Conservation (phyloP, 176 grass and related monocot species). For the Chloris gayana region DNA sequence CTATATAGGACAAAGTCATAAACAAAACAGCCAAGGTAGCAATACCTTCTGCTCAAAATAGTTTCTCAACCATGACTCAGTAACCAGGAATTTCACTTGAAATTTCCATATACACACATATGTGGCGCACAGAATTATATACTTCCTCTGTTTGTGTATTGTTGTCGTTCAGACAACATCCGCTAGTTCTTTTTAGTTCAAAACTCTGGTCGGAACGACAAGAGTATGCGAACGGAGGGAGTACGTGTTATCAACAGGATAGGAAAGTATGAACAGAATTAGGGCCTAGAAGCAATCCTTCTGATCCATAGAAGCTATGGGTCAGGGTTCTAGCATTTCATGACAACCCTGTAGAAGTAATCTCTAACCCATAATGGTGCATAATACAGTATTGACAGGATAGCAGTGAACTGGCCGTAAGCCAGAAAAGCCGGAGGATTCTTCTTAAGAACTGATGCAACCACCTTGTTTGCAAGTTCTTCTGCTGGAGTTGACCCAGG, state of each 20-base stretch:
- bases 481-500: constrained; percentile 54
- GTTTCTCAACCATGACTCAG: not conserved
- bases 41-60: not conserved
- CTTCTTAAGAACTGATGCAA: constrained; percentile 58
- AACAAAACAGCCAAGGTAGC: not conserved
- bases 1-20: not conserved
- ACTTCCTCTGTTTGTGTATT: no score
- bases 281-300: not conserved
- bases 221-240: no score
- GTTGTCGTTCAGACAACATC: no score
- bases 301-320: not conserved
- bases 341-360: constrained; percentile 59
- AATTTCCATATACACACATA: not conserved
- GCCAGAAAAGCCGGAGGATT: constrained; percentile 80
- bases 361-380: constrained; percentile 74
- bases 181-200: no score
- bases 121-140: no score
- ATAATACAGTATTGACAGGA: constrained; percentile 67
- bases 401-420: constrained; percentile 60
- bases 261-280: constrained; percentile 21
- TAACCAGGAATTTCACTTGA: not conserved
- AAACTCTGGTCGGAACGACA: no score
- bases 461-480: constrained; percentile 73
- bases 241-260: no score
- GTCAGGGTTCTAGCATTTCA: constrained; percentile 61